Evolutionary conservation across 176 grass and related monocot genomes (phyloP), one percentile per base, ranked within the genome.

Genomic region (Metroxylon sagu): DNA sequence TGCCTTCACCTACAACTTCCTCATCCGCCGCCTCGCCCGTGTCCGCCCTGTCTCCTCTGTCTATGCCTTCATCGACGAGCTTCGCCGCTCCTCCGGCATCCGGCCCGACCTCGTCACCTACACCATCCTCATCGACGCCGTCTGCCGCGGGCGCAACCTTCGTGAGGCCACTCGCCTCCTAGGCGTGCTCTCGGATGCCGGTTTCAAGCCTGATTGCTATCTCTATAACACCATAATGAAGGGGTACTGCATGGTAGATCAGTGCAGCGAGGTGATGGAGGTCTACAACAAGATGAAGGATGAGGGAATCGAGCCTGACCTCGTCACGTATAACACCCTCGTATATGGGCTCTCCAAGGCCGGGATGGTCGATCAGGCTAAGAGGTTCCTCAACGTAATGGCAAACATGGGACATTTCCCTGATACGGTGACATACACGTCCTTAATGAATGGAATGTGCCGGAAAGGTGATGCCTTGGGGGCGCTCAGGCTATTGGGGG

Each of bases 281-380:
- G 87, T 92, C 4, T 62, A 88, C 58, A 89, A 83, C 62, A 54
- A 74, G 18, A 98, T 92, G 93, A 75, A 68, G 80, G 56, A 48
- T 48, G 84, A 92, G 68, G 84, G 84, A 48, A 67, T 98, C 17
- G 66, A 98, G 5, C 93, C 84, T 2, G 87, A 92, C 73, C 50
- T 98, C n/a, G 80, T 98, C 49, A 92, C 93, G 1, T 89, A 92
- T 73, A 98, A 88, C 49, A 98, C 87, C 14, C 84, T 98, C 68
- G 17, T 98, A 18, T 98, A 53, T 26, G 79, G 73, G 19, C 87
- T 98, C 8, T 73, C 93, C 17, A 89, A 81, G 66, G 79, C 81
- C 1, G 93, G 87, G 2, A 85, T 98, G 84, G 62, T 92, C 16
- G 25, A 57, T 25, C 85, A 92, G 54, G 93, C 87, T 0, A 85